These are phyloP conservation scores for Diaporthe velutina DNA, from an alignment of 2,329 filamentous ascomycete species.

Conservation along the genomic window DNA sequence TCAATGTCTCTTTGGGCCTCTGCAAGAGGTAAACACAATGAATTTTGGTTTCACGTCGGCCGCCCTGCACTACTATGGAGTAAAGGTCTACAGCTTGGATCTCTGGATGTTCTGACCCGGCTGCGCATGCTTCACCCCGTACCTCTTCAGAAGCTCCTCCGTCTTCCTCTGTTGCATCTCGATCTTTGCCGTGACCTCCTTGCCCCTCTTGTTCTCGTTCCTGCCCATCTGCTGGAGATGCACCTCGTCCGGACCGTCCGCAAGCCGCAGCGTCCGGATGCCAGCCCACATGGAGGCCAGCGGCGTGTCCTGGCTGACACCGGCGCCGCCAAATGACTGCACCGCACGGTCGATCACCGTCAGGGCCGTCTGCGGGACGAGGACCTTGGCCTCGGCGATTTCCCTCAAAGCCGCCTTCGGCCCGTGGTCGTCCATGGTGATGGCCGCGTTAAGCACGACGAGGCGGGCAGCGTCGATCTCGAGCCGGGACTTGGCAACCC, in stretches of 20 bases:
- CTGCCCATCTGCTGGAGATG: conserved; percentile 85
- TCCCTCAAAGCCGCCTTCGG: conserved; percentile 92
- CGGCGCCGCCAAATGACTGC: conserved; percentile 91
- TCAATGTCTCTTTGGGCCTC: no score
- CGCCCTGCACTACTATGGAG: neutral
- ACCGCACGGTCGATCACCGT: conserved; percentile 94
- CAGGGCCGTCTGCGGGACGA: conserved; percentile 85
- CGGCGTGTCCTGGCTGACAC: conserved; percentile 94
- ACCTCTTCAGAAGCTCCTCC: conserved; percentile 74
- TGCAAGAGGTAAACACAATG: neutral
- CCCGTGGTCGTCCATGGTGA: conserved; percentile 91
- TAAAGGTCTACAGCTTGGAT: conserved; percentile 56
- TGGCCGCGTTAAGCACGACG: conserved; percentile 91
- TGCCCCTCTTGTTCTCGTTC: conserved; percentile 81
- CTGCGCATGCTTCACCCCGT: conserved; percentile 60
- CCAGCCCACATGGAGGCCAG: conserved; percentile 86
- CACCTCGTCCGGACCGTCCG: conserved; percentile 97
- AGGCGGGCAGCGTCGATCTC: conserved; percentile 95
- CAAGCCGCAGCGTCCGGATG: conserved; percentile 85
- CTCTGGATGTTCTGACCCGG: conserved; percentile 65
- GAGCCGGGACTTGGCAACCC: conserved; percentile 91
- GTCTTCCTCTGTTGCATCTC: conserved; percentile 74
- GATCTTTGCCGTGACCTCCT: conserved; percentile 72
- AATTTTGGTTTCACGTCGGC: neutral
- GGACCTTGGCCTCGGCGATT: conserved; percentile 95